A percentile compares a stretch with the other conserved stretches of the same genome.
These are phyloP conservation scores for Ampelocalamus luodianensis DNA, from an alignment of 176 grass and related monocot species.

Conservation along the genomic window DNA sequence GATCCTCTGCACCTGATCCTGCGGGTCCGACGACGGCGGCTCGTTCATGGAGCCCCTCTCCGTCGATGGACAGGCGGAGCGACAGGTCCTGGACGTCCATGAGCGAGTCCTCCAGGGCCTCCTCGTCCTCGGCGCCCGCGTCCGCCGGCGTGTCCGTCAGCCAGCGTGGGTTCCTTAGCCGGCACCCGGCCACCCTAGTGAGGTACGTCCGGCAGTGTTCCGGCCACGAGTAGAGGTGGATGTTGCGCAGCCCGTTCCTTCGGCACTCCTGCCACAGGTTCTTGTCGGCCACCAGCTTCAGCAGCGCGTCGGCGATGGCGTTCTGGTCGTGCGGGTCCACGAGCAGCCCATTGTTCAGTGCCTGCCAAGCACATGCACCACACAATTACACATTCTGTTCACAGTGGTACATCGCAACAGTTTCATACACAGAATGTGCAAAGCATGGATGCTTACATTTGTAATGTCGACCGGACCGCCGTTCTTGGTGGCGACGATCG, in stretches of 20 bases:
- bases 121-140: slow-evolving; percentile 55
- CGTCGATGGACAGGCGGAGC: slow-evolving; percentile 80
- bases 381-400: background rate
- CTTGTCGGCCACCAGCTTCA: slow-evolving; percentile 90
- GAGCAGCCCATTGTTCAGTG: slow-evolving; percentile 84
- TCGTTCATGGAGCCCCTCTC: slow-evolving; percentile 58
- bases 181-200: slow-evolving; percentile 78
- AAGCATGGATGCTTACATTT: slow-evolving; percentile 51
- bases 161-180: slow-evolving; percentile 83
- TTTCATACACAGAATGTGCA: background rate
- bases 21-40: slow-evolving; percentile 41
- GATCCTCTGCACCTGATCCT: slow-evolving; percentile 79
- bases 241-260: slow-evolving; percentile 88
- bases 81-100: slow-evolving; percentile 89
- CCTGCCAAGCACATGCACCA: slow-evolving; percentile 37
- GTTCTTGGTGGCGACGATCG: slow-evolving; percentile 97
- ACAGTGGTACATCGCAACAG: background rate
- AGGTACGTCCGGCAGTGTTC: slow-evolving; percentile 97
- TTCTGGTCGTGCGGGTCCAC: slow-evolving; percentile 87
- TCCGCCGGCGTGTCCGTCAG: slow-evolving; percentile 79
- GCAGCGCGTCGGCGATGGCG: slow-evolving; percentile 81
- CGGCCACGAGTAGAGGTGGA: slow-evolving; percentile 96
- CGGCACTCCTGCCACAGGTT: slow-evolving; percentile 94
- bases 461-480: slow-evolving; percentile 94
- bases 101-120: slow-evolving; percentile 76